Evolutionary conservation across 805 yeast genomes (phyloP).

Genomic region (Ogataea trehaloabstinens): DNA sequence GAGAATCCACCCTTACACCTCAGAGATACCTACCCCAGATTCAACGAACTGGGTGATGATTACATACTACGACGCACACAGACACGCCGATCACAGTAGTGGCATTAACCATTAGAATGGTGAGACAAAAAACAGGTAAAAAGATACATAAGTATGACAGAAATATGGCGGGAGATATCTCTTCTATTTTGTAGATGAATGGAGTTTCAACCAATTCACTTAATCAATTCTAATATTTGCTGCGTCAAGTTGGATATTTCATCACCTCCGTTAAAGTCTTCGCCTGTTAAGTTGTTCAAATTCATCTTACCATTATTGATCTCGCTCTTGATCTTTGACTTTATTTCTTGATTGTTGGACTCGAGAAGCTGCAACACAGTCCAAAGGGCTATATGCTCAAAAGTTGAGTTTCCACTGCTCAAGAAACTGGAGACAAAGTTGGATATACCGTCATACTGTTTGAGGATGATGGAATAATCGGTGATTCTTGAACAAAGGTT

Average conservation of each 20-base stretch:
- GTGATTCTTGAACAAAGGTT: slow-evolving; percentile 88
- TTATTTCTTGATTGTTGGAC: slow-evolving; percentile 68
- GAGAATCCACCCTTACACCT: too few relatives aligned
- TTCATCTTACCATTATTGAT: slow-evolving; percentile 32
- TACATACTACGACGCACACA: too few relatives aligned
- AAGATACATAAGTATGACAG: too few relatives aligned
- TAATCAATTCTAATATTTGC: slow-evolving; percentile 35
- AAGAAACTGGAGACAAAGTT: slow-evolving; percentile 82
- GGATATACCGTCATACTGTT: slow-evolving; percentile 86
- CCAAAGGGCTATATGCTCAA: slow-evolving; percentile 98
- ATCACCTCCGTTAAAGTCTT: slow-evolving; percentile 33
- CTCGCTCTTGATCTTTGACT: slow-evolving; percentile 32
- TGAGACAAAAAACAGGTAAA: too few relatives aligned
- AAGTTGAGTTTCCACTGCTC: slow-evolving; percentile 82
- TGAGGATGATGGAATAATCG: slow-evolving; percentile 75
- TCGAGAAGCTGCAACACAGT: slow-evolving; percentile 90
- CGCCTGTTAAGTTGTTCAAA: slow-evolving; percentile 33
- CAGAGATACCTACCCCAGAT: too few relatives aligned
- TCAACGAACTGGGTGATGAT: too few relatives aligned
- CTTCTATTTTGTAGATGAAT: too few relatives aligned
- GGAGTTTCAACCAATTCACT: too few relatives aligned
- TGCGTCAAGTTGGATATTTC: slow-evolving; percentile 37
- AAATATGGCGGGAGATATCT: too few relatives aligned
- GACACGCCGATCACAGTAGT: too few relatives aligned
- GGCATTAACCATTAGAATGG: too few relatives aligned